Evolutionary conservation across 768 basidiomycete species (phyloP), one percentile per base, ranked within the genome.

Genomic region (Dendrothele bispora): DNA sequence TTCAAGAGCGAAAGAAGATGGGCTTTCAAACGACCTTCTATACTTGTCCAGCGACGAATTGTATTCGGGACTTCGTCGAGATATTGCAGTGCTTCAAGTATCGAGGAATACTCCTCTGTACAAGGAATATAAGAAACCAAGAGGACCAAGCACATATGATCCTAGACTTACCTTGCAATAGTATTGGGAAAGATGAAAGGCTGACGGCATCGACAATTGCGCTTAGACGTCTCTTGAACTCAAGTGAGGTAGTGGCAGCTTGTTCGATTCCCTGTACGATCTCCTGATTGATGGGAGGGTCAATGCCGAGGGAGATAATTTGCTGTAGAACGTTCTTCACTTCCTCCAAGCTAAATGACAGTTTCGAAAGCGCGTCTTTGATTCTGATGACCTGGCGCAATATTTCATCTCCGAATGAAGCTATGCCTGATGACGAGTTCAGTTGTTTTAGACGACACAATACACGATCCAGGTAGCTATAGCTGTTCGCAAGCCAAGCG

Each of bases 371-470:
- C 44, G 39, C 39, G 29, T 44, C 39, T 17, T 39, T 39, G 10
- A 43, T 38, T 21, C 27, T 5, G 6, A 32, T 37, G 14, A 32
- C 7, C 35, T 30, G 25, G 3, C 18, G 5, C 18, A 26, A 30
- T 3, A 39, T 39, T 7, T 48, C 51, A 14, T 41, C 18, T 10
- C 48, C 56, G 3, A 52, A 48, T 8, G 42, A 43, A n/a, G 48
- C 15, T 20, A 54, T 37, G 10, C 52, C 49, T 24, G 61, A 51
- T 43, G 51, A 28, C 1, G 54, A 46, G 5, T 40, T 28, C 17
- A 72, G 53, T 24, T 52, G 54, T 18, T 57, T 53, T 17, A 78
- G 52, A 18, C 76, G 65, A 26, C 55, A 49, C 1, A 59, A 48
- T 6, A 67, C 52, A 4, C 48, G 42, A 21, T 58, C 47, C 5